Conservation (phyloP, 73 alveolate species). For the Uronychia setigera region DNA sequence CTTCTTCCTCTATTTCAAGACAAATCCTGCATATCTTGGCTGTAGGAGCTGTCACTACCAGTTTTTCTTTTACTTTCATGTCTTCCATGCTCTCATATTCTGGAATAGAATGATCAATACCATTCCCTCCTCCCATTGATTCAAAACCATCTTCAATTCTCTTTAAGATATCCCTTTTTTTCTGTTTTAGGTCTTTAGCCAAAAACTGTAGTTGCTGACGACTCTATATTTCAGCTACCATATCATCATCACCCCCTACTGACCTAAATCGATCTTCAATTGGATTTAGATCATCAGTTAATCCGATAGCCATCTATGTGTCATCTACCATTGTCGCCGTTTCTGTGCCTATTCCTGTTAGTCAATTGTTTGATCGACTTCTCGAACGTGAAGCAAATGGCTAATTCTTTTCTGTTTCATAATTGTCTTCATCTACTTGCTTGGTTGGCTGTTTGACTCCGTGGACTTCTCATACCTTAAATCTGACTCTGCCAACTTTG, state of each 20-base stretch:
- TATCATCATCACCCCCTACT: not conserved
- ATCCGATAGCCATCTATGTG: not conserved
- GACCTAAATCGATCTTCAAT: not conserved
- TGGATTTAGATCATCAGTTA: not conserved
- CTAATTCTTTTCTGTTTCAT: not conserved
- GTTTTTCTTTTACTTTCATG: not conserved
- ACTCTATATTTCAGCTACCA: not conserved
- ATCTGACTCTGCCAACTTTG: not conserved
- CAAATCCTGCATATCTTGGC: conserved; percentile 59
- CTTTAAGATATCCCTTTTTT: too few relatives aligned
- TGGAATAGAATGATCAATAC: too few relatives aligned
- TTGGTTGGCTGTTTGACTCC: not conserved
- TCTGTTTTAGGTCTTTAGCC: not conserved
- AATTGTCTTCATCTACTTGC: not conserved
- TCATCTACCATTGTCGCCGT: not conserved
- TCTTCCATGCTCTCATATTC: not conserved
- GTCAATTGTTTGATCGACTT: not conserved
- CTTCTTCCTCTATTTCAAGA: conserved; percentile 46
- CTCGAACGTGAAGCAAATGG: too few relatives aligned
- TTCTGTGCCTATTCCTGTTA: not conserved
- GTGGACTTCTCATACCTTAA: not conserved
- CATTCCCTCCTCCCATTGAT: not conserved
- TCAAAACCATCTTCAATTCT: not conserved
- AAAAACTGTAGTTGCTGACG: too few relatives aligned
- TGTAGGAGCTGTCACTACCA: not conserved